Conservation (phyloP, 2,329 filamentous ascomycete species). For the Penicillium sp. region DNA sequence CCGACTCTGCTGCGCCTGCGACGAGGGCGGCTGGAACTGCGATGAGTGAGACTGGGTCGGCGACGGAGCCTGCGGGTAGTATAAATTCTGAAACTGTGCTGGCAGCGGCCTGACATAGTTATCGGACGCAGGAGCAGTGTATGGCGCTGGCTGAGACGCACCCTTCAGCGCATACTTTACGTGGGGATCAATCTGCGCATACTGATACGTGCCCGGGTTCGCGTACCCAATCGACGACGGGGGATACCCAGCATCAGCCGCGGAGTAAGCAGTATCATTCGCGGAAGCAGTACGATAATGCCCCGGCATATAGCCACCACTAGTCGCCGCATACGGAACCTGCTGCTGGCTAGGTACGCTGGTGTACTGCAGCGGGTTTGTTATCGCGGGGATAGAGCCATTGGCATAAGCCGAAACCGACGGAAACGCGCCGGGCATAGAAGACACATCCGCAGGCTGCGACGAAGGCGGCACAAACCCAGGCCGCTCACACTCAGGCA, state of each 20-base stretch:
- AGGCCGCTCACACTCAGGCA: constrained; percentile 41
- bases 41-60: no score
- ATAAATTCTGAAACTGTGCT: neutral
- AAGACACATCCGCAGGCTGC: constrained; percentile 18
- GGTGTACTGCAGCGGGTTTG: constrained; percentile 35
- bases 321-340: constrained; percentile 20
- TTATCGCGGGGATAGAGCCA: constrained; percentile 18
- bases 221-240: constrained; percentile 27
- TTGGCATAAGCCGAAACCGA: constrained; percentile 23
- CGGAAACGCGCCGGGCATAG: constrained; percentile 35
- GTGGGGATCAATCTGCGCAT: constrained; percentile 40
- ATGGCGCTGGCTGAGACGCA: constrained; percentile 14
- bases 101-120: constrained; percentile 26
- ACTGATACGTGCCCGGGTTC: constrained; percentile 35
- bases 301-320: constrained; percentile 19
- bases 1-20: constrained; percentile 5
- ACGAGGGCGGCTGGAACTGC: neutral
- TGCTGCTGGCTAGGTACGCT: constrained; percentile 20
- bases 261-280: constrained; percentile 24
- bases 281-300: constrained; percentile 35
- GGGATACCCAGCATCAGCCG: constrained; percentile 21
- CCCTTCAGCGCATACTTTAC: constrained; percentile 39
- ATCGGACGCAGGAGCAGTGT: constrained; percentile 25
- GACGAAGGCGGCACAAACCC: constrained; percentile 42
- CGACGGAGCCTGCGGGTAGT: neutral